Conservation (phyloP, 306 rosid genomes). For the Pueraria montana region DNA sequence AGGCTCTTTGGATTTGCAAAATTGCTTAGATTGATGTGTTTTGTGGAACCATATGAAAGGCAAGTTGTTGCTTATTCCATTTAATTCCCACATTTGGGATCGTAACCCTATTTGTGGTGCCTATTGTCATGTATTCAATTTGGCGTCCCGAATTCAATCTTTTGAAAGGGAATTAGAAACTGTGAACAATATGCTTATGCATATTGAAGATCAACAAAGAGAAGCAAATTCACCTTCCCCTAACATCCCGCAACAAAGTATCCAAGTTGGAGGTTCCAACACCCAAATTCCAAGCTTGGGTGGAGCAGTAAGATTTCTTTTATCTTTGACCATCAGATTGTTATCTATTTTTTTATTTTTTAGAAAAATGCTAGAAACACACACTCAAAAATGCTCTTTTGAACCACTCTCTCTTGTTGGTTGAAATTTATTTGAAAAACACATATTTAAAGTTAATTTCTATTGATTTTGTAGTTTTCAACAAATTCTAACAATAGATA, state of each 20-base stretch:
- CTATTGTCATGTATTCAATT: neutral
- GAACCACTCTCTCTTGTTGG: too few relatives aligned
- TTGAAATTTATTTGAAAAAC: neutral
- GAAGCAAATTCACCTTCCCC: neutral
- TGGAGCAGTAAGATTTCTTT: too few relatives aligned
- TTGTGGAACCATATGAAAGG: neutral
- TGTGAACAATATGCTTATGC: neutral
- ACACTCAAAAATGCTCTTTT: too few relatives aligned
- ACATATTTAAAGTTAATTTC: too few relatives aligned
- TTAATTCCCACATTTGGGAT: neutral
- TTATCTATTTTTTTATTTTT: too few relatives aligned
- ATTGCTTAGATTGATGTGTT: neutral
- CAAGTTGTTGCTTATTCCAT: neutral
- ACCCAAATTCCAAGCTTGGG: too few relatives aligned
- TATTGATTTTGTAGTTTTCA: too few relatives aligned
- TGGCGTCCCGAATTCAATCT: neutral
- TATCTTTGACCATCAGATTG: too few relatives aligned
- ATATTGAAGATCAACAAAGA: neutral
- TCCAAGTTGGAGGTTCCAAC: too few relatives aligned
- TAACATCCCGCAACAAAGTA: neutral
- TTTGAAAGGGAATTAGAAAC: too few relatives aligned
- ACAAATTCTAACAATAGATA: too few relatives aligned
- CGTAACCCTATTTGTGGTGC: neutral
- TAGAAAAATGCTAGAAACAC: too few relatives aligned
- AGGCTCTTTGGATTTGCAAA: neutral